phyloP scores from a whole-genome alignment of 768 basidiomycete genomes.

The Harrya chromipes region DNA sequence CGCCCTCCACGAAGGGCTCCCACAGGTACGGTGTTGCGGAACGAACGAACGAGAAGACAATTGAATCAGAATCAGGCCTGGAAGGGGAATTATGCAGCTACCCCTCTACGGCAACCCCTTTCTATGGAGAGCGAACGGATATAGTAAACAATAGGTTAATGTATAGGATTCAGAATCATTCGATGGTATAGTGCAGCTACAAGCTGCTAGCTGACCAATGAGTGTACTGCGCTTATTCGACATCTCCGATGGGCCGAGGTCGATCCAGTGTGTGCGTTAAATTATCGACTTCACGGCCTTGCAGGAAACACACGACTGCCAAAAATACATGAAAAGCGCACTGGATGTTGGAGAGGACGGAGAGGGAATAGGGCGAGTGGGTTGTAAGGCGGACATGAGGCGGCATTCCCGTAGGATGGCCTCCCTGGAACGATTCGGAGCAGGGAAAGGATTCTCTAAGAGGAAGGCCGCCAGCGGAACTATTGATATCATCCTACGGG shows the following conservation, averaged over 20 bases:
- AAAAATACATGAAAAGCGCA: constrained; percentile 1
- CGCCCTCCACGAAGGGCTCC: constrained; percentile 10
- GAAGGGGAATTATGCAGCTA: constrained; percentile 18
- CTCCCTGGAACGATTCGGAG: constrained; percentile 10
- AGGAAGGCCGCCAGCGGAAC: constrained; percentile 7
- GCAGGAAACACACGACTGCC: constrained; percentile 5
- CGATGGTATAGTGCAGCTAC: too few species aligned
- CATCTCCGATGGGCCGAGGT: constrained; percentile 11
- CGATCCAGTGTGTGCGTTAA: neutral
- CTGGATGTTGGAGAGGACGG: neutral
- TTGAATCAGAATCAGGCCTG: constrained; percentile 1
- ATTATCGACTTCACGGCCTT: constrained; percentile 3
- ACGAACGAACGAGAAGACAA: neutral
- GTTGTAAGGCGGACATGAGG: constrained; percentile 1
- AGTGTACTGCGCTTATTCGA: neutral
- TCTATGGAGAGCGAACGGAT: constrained; percentile 16
- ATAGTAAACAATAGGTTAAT: constrained; percentile 3
- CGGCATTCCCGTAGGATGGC: constrained; percentile 6
- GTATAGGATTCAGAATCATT: too few species aligned
- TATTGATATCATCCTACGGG: constrained; percentile 16
- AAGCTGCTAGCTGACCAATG: neutral
- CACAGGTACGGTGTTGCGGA: constrained; percentile 7
- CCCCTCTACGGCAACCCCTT: constrained; percentile 19
- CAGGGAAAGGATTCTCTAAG: constrained; percentile 19
- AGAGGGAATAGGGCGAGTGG: neutral